A percentile compares a stretch with the other conserved stretches of the same genome.
These are phyloP conservation scores for Dothideomycetes sp. DNA, from an alignment of 2,329 filamentous ascomycete genomes.

Conservation along the genomic window DNA sequence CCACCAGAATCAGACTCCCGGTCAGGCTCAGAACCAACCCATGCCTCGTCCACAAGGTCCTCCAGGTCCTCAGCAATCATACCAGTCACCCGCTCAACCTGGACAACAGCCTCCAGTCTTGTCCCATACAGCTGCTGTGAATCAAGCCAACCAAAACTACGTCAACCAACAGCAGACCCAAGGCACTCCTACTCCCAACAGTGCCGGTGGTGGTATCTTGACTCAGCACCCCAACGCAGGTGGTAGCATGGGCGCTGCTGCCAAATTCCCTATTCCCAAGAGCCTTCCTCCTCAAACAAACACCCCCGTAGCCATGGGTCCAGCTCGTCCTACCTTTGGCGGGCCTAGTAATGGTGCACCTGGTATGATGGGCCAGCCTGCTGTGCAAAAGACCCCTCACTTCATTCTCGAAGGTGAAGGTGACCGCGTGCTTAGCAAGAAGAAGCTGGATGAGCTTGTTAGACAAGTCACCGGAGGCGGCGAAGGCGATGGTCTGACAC, in stretches of 20 bases:
- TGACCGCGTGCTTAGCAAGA: slow-evolving; percentile 90
- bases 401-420: slow-evolving; percentile 87
- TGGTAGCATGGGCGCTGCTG: slow-evolving; percentile 38
- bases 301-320: slow-evolving; percentile 63
- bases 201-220: slow-evolving; percentile 14
- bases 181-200: slow-evolving; percentile 17
- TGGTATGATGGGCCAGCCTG: slow-evolving; percentile 80
- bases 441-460: slow-evolving; percentile 91
- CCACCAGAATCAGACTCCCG: slow-evolving; percentile 22
- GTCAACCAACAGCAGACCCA: slow-evolving; percentile 14
- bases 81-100: slow-evolving; percentile 22
- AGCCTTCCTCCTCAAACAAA: slow-evolving; percentile 59
- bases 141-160: slow-evolving; percentile 15
- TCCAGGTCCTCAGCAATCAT: slow-evolving; percentile 17
- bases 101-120: slow-evolving; percentile 20
- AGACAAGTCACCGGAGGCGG: slow-evolving; percentile 82
- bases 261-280: slow-evolving; percentile 77
- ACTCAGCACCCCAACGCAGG: slow-evolving; percentile 17
- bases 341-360: slow-evolving; percentile 58
- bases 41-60: slow-evolving; percentile 12
- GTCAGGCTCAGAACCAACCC: slow-evolving; percentile 14
- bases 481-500: slow-evolving; percentile 64
- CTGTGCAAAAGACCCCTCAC: slow-evolving; percentile 68
- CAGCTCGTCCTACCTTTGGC: slow-evolving; percentile 71
- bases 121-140: slow-evolving; percentile 18